Base-by-base conservation (phyloP, 202 grass and related monocot genomes). In the Cymbopogon flexuosus region DNA sequence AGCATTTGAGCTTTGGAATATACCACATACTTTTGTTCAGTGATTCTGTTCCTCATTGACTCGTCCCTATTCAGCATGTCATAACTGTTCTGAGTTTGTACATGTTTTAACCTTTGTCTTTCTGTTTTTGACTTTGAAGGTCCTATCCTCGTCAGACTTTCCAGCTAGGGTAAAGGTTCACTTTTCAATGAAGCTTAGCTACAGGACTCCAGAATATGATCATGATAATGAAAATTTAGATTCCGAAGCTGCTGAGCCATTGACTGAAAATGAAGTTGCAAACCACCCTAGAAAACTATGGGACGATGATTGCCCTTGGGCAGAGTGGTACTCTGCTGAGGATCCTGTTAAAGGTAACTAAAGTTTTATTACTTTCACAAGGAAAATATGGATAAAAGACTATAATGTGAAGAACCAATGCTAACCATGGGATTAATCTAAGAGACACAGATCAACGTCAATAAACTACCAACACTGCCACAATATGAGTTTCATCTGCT, bases 301-400 rank as follows among this genome's bases (percentile, higher is more conserved):
- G 95, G 95, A 98, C 57, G 92, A 93, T 89, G 95, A 88, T 82
- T 98, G 95, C 40, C 87, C 95, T 81, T 98, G 95, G 95, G 86
- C 95, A 86, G 92, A 94, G 79, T 98, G 95, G 95, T 98, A 94
- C 84, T 98, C 95, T 74, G 95, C 95, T 70, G 95, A 94, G 89
- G 92, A 98, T 92, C 95, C 92, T 91, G 79, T 94, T 41, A 93
- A 81, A 98, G 95, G 95, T 98, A 88, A 62, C 19, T 68, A 21
- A 23, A 61, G 34, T 66, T 37, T 30, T 81, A 16, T 70, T 23
- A 42, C 45, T 79, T 84, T 18, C 62, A 71, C 16, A 15, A 54
- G 47, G n/a, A 61, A 73, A 54, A 31, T 80, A 30, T 57, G 21
- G 21, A 52, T 67, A 52, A 52, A 9, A 1, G 41, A 47, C 4